Conservation (phyloP, 1,284 basidiomycete genomes). For the Cutaneotrichosporon arboriforme region DNA sequence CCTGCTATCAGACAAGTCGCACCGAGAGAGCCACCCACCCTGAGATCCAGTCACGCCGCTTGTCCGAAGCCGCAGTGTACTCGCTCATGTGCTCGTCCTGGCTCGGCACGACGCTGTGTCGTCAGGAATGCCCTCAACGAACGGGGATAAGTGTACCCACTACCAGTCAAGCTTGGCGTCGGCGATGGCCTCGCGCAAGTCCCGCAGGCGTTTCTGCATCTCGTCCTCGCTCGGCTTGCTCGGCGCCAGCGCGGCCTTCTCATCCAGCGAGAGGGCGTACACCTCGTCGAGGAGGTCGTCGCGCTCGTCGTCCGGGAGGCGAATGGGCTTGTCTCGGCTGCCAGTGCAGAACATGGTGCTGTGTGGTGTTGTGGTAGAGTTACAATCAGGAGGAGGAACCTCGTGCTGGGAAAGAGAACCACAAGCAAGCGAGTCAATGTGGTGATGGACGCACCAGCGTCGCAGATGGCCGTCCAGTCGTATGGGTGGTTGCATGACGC, state of each 20-base stretch:
- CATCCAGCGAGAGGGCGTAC: conserved; percentile 6
- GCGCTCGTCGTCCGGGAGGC: conserved; percentile 9
- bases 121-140: background rate
- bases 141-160: conserved; percentile 57
- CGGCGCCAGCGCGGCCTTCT: conserved; percentile 6
- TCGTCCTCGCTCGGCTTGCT: conserved; percentile 23
- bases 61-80: conserved; percentile 73
- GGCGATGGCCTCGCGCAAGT: conserved; percentile 63
- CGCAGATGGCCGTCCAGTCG: no score
- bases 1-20: conserved; percentile 45
- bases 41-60: conserved; percentile 74
- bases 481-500: no score
- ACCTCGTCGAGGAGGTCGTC: conserved; percentile 16
- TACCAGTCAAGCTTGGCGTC: conserved; percentile 78
- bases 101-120: conserved; percentile 62
- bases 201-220: conserved; percentile 54
- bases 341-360: conserved; percentile 15
- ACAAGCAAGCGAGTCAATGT: no score
- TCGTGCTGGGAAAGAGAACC: no score
- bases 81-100: conserved; percentile 87
- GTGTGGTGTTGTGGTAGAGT: background rate
- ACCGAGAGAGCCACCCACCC: conserved; percentile 54
- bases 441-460: no score
- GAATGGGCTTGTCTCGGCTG: conserved; percentile 11
- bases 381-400: no score